Conservation (phyloP, 805 yeast genomes). For the Starmerella cellae region DNA sequence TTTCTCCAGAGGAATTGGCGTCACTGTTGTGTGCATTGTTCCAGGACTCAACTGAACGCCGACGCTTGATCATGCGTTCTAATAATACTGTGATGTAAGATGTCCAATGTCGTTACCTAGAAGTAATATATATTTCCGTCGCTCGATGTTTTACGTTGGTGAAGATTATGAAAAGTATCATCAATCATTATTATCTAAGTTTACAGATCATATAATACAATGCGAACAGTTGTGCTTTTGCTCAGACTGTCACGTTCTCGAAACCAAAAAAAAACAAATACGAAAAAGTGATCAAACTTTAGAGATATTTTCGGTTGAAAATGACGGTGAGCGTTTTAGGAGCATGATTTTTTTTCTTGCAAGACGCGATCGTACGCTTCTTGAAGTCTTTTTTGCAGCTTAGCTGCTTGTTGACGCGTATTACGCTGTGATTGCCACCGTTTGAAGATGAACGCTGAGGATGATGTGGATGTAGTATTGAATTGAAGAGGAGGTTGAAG, state of each 20-base stretch:
- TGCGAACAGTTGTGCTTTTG: too few species aligned
- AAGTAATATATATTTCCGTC: too few species aligned
- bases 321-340: background rate
- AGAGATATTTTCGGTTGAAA: too few species aligned
- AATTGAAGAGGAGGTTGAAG: background rate
- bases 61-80: constrained; percentile 15
- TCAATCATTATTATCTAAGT: background rate
- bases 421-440: constrained; percentile 6
- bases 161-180: too few species aligned
- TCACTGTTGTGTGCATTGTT: constrained; percentile 26
- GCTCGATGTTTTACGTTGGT: too few species aligned
- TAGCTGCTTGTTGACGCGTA: constrained; percentile 9
- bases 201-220: background rate
- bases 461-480: background rate
- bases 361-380: constrained; percentile 10
- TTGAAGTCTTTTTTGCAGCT: constrained; percentile 13
- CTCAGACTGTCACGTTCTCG: too few species aligned
- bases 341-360: background rate
- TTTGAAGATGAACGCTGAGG: constrained; percentile 1
- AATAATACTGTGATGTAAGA: background rate
- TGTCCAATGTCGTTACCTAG: too few species aligned
- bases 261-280: too few species aligned
- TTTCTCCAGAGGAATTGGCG: constrained; percentile 24
- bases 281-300: too few species aligned
- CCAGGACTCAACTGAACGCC: constrained; percentile 25